Evolutionary conservation across 768 basidiomycete species (phyloP), one percentile per base, ranked within the genome.

Genomic region (Mycena belliarum): DNA sequence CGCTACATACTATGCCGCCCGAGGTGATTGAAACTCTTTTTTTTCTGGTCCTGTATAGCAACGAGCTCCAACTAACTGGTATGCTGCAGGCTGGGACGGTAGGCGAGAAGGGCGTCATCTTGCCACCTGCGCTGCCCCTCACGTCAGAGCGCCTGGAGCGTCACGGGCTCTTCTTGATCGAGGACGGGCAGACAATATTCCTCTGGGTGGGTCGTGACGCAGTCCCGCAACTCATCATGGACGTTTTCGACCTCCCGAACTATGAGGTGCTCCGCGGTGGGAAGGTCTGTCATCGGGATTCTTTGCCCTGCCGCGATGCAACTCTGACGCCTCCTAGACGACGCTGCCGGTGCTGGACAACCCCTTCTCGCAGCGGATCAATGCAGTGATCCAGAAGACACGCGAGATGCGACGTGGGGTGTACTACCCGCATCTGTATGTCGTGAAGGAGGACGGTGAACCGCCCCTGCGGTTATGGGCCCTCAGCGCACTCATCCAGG

Each of bases 381-480:
- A 94, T 66, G 93, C 93, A 2, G 84, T 99, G 66, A 76, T 99
- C 56, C 91, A 93, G 74, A 98, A 98, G 78, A 93, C 89, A 16
- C 84, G 97, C 18, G 97, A 98, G 75, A 84, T 93, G 81, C 88
- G 97, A 47, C 82, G 94, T 38, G 95, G 95, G 15, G 86, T 89
- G 6, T 98, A 98, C 71, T 88, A 90, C 69, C 93, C 93, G 9
- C 94, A 98, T 70, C 76, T 99, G 8, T 99, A 98, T 67, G 79
- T 98, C 50, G 95, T 98, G 67, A 99, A 98, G 75, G 95, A 98
- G 71, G 97, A 99, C 65, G 96, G 95, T 58, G 97, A 99, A 73
- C 91, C 94, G 7, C 89, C 95, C 43, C 78, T 99, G 68, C 81
- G 95, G 59, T 81, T 95, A 57, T 99, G 97, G 97, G 97, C 96